Percentiles rank a stretch among this genome's conserved stretches.
Conservation (phyloP, 129 eudicot genomes). For the Erigeron canadensis region DNA sequence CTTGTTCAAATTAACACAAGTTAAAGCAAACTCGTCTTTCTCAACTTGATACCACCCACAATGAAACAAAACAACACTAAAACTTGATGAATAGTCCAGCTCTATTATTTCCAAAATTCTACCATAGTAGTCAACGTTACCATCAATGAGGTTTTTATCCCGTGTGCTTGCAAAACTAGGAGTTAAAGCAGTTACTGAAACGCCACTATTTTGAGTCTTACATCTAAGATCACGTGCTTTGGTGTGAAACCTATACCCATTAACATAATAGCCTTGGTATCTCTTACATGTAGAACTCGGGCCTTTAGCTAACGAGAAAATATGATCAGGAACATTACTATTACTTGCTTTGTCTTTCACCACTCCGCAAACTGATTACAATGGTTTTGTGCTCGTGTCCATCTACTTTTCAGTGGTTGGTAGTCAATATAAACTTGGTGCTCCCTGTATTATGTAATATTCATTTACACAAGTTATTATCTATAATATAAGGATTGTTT, state of each 20-base stretch:
- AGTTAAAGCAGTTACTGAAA: slow-evolving; percentile 23
- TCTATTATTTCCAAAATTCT: not conserved
- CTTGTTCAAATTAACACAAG: not conserved
- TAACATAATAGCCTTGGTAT: not conserved
- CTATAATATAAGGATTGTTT: too few species aligned
- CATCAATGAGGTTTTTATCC: slow-evolving; percentile 22
- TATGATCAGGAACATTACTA: not conserved
- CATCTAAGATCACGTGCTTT: slow-evolving; percentile 19
- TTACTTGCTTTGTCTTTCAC: not conserved
- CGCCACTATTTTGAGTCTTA: slow-evolving; percentile 27
- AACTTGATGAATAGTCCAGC: not conserved
- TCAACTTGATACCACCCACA: slow-evolving; percentile 23
- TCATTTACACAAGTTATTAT: not conserved
- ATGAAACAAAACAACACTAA: not conserved
- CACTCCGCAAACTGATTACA: too few species aligned
- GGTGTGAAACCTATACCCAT: slow-evolving; percentile 29
- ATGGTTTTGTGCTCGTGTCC: not conserved
- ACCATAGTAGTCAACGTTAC: not conserved
- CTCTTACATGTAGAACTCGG: not conserved
- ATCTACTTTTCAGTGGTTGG: not conserved
- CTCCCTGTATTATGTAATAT: not conserved
- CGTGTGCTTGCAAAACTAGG: slow-evolving; percentile 30
- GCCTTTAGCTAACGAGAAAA: slow-evolving; percentile 20
- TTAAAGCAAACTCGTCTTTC: slow-evolving; percentile 20
- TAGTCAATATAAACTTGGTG: not conserved